Evolutionary conservation across 805 yeast genomes (phyloP).

Genomic region (Yarrowia sp.): DNA sequence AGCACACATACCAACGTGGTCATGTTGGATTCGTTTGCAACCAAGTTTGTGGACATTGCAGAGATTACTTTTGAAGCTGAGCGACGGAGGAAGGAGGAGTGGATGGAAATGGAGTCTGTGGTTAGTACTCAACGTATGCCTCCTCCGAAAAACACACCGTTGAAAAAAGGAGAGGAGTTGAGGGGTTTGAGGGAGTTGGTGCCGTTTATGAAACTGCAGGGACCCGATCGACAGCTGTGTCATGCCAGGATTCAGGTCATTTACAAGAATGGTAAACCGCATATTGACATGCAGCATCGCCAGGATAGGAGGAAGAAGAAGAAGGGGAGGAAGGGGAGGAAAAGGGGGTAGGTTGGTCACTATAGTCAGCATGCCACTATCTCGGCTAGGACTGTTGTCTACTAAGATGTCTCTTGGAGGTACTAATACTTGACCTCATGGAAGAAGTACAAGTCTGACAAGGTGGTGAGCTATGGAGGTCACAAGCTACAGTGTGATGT

Average conservation of each 20-base stretch:
- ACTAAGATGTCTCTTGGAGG: no score
- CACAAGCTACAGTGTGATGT: no score
- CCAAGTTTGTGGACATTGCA: not conserved
- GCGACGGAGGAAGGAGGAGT: not conserved
- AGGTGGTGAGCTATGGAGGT: no score
- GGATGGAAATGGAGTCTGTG: not conserved
- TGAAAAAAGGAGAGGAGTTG: not conserved
- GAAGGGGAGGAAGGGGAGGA: not conserved
- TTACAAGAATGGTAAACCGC: constrained; percentile 1
- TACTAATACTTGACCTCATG: no score
- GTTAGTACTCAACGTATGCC: not conserved
- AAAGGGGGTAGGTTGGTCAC: no score
- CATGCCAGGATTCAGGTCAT: constrained; percentile 8
- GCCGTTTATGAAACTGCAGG: constrained; percentile 11
- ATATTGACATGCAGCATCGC: constrained; percentile 14
- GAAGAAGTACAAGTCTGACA: no score
- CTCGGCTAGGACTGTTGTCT: no score
- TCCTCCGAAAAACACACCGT: not conserved
- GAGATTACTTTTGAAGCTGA: constrained; percentile 3
- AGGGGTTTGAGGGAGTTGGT: not conserved
- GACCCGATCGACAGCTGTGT: not conserved
- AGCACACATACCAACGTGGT: not conserved
- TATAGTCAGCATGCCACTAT: no score
- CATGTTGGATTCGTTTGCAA: constrained; percentile 1
- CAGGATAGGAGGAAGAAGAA: not conserved